These are phyloP conservation scores for Teratosphaeriaceae sp. DNA, from an alignment of 2,329 filamentous ascomycete species.

Conservation along the genomic window DNA sequence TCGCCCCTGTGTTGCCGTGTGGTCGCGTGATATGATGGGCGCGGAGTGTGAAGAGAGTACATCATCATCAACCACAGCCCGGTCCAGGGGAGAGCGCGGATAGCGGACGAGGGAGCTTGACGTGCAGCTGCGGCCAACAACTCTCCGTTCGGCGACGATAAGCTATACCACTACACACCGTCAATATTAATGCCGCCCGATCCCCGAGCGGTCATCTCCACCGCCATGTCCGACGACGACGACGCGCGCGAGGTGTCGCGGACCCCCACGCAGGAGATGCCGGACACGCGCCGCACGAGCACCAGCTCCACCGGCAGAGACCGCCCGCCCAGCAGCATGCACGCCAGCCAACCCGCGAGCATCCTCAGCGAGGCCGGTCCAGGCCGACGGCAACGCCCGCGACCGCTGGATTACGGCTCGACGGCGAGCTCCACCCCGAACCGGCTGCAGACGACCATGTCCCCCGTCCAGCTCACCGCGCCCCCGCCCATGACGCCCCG, in stretches of 20 bases:
- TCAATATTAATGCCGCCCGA: conserved; percentile 5
- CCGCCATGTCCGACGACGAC: conserved; percentile 7
- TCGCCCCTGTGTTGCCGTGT: too few relatives aligned
- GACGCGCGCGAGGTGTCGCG: not conserved
- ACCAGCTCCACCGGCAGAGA: conserved; percentile 11
- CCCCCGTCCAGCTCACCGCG: conserved; percentile 13
- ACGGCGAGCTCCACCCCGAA: conserved; percentile 10
- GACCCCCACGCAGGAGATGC: conserved; percentile 2
- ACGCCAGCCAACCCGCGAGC: conserved; percentile 20
- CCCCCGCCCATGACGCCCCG: conserved; percentile 38
- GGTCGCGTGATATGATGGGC: too few relatives aligned
- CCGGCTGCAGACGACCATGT: conserved; percentile 4
- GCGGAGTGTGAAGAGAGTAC: not conserved
- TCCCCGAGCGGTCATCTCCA: not conserved
- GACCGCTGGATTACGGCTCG: conserved; percentile 23
- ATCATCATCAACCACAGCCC: not conserved
- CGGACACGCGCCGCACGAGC: conserved; percentile 10
- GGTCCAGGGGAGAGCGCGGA: not conserved
- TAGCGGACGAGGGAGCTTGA: not conserved
- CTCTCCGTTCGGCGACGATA: not conserved
- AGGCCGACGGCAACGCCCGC: conserved; percentile 18
- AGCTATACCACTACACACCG: too few relatives aligned
- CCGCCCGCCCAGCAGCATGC: conserved; percentile 20
- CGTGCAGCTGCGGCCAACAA: not conserved
- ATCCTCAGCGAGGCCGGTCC: conserved; percentile 12